Evolutionary conservation across 1,139 yeast genomes (phyloP).

Genomic region (Suhomyces panamericanus): DNA sequence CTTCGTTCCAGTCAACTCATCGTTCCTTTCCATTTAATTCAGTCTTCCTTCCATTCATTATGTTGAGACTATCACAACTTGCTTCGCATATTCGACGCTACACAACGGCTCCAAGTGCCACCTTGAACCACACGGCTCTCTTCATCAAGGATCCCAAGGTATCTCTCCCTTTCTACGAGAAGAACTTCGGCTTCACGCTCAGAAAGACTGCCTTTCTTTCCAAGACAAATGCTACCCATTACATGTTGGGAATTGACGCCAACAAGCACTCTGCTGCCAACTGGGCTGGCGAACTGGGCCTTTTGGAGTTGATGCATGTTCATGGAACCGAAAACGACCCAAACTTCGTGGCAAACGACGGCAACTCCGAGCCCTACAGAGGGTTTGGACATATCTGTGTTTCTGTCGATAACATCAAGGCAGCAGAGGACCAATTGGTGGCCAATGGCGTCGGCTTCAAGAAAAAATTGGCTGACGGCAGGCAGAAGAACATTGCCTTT

Average conservation of each 20-base stretch:
- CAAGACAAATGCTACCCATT: constrained; percentile 54
- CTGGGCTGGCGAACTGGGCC: constrained; percentile 69
- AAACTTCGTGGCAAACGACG: constrained; percentile 64
- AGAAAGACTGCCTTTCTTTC: constrained; percentile 55
- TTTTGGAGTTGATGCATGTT: constrained; percentile 81
- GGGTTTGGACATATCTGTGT: constrained; percentile 96
- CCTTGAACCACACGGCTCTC: constrained; percentile 68
- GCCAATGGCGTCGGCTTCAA: constrained; percentile 69
- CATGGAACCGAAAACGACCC: constrained; percentile 71
- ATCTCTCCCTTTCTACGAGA: constrained; percentile 70
- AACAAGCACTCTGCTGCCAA: constrained; percentile 48
- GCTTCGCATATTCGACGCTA: constrained; percentile 1
- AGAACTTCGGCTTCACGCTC: constrained; percentile 72
- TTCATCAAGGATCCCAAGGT: constrained; percentile 80
- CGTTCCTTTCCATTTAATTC: too few relatives aligned
- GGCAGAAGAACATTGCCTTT: constrained; percentile 91
- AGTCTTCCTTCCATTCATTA: background rate
- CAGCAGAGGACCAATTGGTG: constrained; percentile 57
- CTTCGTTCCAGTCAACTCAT: too few relatives aligned
- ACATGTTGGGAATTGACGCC: constrained; percentile 45
- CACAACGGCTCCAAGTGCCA: constrained; percentile 5
- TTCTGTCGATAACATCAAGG: constrained; percentile 76
- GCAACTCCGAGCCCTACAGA: constrained; percentile 78
- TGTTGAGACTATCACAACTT: background rate
- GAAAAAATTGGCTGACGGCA: constrained; percentile 83